Conservation (phyloP, 2,329 filamentous ascomycete species). For the Lizonia empirigonia region DNA sequence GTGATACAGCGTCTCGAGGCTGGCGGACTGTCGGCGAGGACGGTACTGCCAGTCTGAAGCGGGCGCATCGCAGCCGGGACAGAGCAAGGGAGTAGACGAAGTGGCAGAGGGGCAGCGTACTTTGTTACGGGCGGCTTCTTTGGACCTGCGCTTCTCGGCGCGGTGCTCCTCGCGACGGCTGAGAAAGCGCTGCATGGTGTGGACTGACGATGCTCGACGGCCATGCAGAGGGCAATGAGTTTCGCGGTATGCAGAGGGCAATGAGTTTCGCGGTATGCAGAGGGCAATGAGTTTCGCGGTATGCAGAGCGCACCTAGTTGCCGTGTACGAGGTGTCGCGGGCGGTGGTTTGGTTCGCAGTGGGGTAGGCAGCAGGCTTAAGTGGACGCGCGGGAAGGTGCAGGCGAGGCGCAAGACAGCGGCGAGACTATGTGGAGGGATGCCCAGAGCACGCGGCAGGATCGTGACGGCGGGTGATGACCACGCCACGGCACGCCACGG, state of each 20-base stretch:
- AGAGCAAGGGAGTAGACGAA: constrained; percentile 22
- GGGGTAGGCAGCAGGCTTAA: constrained; percentile 24
- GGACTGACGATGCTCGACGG: constrained; percentile 12
- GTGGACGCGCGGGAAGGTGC: constrained; percentile 14
- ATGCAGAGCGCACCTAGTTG: too few relatives aligned
- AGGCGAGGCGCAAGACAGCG: constrained; percentile 17
- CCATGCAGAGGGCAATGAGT: constrained; percentile 23
- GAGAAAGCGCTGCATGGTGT: constrained; percentile 67
- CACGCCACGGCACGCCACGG: constrained; percentile 16
- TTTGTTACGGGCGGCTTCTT: constrained; percentile 38
- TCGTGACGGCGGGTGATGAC: constrained; percentile 3
- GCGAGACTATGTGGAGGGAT: not conserved
- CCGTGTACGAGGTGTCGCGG: constrained; percentile 3
- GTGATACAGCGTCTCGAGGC: constrained; percentile 29
- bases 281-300: too few relatives aligned
- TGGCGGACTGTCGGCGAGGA: constrained; percentile 21
- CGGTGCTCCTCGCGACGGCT: constrained; percentile 68
- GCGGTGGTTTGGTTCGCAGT: constrained; percentile 14
- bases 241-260: too few relatives aligned
- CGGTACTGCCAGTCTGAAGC: constrained; percentile 7
- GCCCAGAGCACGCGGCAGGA: not conserved
- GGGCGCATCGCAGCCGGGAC: constrained; percentile 14
- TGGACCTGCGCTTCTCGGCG: constrained; percentile 44
- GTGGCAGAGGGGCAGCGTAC: constrained; percentile 34
- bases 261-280: too few relatives aligned